Evolutionary conservation across 441 rosid species (phyloP).

Genomic region (Aquilaria agallochum): DNA sequence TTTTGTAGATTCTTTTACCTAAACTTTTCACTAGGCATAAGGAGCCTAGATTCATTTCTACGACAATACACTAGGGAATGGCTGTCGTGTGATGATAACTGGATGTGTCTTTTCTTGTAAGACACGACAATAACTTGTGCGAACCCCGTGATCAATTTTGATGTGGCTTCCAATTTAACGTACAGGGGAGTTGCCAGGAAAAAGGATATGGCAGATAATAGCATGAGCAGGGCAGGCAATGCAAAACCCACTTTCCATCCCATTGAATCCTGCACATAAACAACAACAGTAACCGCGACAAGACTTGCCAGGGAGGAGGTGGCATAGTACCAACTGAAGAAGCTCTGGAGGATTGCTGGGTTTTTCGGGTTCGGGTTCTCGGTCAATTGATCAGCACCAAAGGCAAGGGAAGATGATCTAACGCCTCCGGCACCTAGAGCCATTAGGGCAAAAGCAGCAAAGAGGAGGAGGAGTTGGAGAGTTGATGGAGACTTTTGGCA

Average conservation of each 20-base stretch:
- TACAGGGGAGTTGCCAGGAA: slow-evolving; percentile 47
- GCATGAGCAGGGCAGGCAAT: slow-evolving; percentile 40
- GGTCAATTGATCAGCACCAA: slow-evolving; percentile 52
- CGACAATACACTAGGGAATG: slow-evolving; percentile 13
- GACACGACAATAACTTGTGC: slow-evolving; percentile 52
- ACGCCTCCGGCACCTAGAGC: slow-evolving; percentile 63
- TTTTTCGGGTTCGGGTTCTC: slow-evolving; percentile 6
- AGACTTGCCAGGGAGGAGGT: slow-evolving; percentile 25
- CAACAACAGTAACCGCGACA: slow-evolving; percentile 39
- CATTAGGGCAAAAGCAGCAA: slow-evolving; percentile 39
- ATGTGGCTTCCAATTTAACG: slow-evolving; percentile 29
- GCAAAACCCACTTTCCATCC: slow-evolving; percentile 77
- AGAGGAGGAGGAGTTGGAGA: slow-evolving; percentile 36
- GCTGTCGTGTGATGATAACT: slow-evolving; percentile 17
- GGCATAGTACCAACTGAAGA: slow-evolving; percentile 48
- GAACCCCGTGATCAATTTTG: slow-evolving; percentile 40
- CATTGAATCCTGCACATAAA: slow-evolving; percentile 49
- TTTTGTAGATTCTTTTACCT: slow-evolving; percentile 29
- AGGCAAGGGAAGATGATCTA: slow-evolving; percentile 48
- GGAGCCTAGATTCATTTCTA: slow-evolving; percentile 19
- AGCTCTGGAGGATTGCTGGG: slow-evolving; percentile 29
- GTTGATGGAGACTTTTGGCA: slow-evolving; percentile 33
- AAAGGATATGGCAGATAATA: slow-evolving; percentile 39
- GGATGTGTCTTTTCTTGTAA: slow-evolving; percentile 27
- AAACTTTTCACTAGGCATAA: slow-evolving; percentile 38